Evolutionary conservation across 768 basidiomycete species (phyloP).

Genomic region (Termitomyces sp.): DNA sequence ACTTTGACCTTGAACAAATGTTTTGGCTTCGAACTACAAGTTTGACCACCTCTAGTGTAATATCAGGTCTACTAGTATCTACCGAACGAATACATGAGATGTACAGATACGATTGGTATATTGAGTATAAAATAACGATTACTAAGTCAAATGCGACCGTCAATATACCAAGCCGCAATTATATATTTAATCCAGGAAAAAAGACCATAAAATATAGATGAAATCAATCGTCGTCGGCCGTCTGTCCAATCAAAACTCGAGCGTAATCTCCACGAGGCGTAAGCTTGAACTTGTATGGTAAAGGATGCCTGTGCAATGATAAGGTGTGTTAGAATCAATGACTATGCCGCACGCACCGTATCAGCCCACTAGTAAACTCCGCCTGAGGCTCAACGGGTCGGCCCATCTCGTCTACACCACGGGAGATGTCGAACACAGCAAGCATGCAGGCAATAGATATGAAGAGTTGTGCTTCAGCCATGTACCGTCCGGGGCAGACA

Average conservation of each 20-base stretch:
- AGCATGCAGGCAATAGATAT: slow-evolving; percentile 43
- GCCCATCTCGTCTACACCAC: slow-evolving; percentile 34
- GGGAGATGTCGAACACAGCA: slow-evolving; percentile 35
- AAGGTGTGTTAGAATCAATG: not conserved
- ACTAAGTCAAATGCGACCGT: not conserved
- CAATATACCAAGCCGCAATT: too few species aligned
- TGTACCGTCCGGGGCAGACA: slow-evolving; percentile 45
- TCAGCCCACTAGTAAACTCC: slow-evolving; percentile 39
- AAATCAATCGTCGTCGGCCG: slow-evolving; percentile 10
- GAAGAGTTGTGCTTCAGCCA: slow-evolving; percentile 43
- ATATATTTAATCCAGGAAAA: not conserved
- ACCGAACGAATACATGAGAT: too few species aligned
- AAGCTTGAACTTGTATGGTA: slow-evolving; percentile 30
- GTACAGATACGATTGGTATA: not conserved
- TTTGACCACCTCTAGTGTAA: too few species aligned
- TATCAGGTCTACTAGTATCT: too few species aligned
- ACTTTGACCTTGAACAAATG: too few species aligned
- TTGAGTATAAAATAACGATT: not conserved
- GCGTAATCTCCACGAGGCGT: slow-evolving; percentile 26
- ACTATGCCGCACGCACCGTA: slow-evolving; percentile 28
- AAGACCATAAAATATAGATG: not conserved
- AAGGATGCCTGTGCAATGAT: slow-evolving; percentile 24
- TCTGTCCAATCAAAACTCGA: slow-evolving; percentile 27
- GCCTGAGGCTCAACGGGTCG: slow-evolving; percentile 25
- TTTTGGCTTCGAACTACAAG: too few species aligned